Evolutionary conservation across 2,329 filamentous ascomycete species (phyloP).

Genomic region (Malbranchea cinnamomea): DNA sequence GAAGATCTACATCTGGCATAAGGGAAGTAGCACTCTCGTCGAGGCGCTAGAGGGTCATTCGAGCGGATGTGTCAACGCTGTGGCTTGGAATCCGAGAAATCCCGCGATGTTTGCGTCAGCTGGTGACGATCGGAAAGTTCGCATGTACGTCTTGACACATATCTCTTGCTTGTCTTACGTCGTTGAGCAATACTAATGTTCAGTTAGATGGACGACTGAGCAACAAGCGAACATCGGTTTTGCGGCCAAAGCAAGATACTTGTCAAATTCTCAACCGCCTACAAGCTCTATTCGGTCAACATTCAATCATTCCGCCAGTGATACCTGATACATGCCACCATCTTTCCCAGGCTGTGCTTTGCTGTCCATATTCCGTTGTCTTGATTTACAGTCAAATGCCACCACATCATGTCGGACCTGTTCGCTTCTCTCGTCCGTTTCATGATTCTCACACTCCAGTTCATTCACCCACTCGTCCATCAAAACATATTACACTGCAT

Average conservation of each 20-base stretch:
- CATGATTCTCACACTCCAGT: too few species aligned
- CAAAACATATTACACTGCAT: too few species aligned
- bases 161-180: constrained; percentile 3
- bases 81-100: constrained; percentile 76
- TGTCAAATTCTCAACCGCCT: constrained; percentile 22
- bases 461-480: too few species aligned
- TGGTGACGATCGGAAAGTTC: constrained; percentile 71
- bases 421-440: too few species aligned
- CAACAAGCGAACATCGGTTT: constrained; percentile 13
- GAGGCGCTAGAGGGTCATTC: constrained; percentile 60
- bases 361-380: too few species aligned
- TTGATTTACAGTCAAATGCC: too few species aligned
- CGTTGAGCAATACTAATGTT: too few species aligned
- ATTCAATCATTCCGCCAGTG: too few species aligned
- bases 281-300: too few species aligned
- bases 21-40: constrained; percentile 60
- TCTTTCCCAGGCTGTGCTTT: too few species aligned
- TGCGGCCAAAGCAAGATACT: constrained; percentile 17
- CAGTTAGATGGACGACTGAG: constrained; percentile 26
- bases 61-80: constrained; percentile 62
- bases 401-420: too few species aligned
- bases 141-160: constrained; percentile 50
- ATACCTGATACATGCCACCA: too few species aligned
- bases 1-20: constrained; percentile 79
- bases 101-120: constrained; percentile 78